Base-by-base conservation (phyloP, 2,329 filamentous ascomycete species). In the Aspergillus neotritici region DNA sequence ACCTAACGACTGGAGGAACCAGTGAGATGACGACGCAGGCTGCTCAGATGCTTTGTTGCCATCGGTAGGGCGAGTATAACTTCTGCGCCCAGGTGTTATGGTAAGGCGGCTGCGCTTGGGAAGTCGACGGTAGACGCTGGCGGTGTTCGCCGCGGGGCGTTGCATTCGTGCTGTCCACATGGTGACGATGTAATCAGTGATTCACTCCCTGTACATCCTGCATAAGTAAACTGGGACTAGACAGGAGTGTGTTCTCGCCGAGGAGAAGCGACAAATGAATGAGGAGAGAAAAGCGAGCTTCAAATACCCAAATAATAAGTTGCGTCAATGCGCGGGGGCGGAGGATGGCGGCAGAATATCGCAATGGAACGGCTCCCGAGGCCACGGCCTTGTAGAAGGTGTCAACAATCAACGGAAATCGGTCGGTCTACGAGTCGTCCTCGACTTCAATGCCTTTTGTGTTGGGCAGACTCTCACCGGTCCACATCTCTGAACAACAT, bases 331-430 rank as follows among this genome's bases (percentile, higher is more conserved):
- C 47, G 38, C 48, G 40, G 16, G 53, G 47, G 59, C 62, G 61
- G 62, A 54, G 41, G 37, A 33, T 21, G 25, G 33, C 37, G 64
- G 64, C 64, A 67, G 62, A 67, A 67, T 61, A 53, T 34, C 46
- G 52, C 49, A 52, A 50, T 45, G 44, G 46, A 54, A 44, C 48
- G 49, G 51, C 44, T 52, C 51, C 47, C 53, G 50, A 55, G 53
- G 39, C 33, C 32, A 25, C 21, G 21, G 21, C 21, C 7, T 9
- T 25, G 21, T 4, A 5, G 21, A 25, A 25, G 21, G 21, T 25
- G 21, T 25, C 21, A 25, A 25, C 21, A 25, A 25, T 25, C 21
- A 25, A 9, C 21, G 21, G 2, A 3, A 25, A 8, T 25, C 21
- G 21, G 21, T 25, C 21, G 21, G 21, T 25, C 21, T 25, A 25